These are phyloP conservation scores for Linum trigynum DNA, from an alignment of 345 rosid species.

Conservation along the genomic window DNA sequence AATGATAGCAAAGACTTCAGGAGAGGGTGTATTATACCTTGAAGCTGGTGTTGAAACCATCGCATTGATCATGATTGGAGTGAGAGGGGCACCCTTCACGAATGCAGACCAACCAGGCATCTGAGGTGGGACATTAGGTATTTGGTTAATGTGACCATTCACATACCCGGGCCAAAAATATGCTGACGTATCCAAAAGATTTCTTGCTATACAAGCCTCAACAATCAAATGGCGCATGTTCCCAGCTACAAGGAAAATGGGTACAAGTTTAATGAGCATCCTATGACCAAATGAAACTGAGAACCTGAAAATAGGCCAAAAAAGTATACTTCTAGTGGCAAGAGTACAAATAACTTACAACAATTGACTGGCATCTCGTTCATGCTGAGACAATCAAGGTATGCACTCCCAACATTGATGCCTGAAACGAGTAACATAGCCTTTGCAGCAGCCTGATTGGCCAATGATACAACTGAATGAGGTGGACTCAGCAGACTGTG, in stretches of 20 bases:
- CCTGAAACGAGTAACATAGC: neutral
- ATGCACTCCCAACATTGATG: neutral
- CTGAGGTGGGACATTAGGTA: neutral
- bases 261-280: neutral
- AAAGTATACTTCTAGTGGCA: slow-evolving; percentile 27
- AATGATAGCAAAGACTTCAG: neutral
- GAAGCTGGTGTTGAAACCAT: slow-evolving; percentile 6
- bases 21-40: neutral
- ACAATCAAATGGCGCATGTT: slow-evolving; percentile 62
- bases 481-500: slow-evolving; percentile 50
- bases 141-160: neutral
- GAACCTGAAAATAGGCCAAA: neutral
- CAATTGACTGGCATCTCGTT: neutral
- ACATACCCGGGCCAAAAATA: slow-evolving; percentile 59
- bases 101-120: slow-evolving; percentile 3
- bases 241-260: slow-evolving; percentile 35
- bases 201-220: slow-evolving; percentile 66
- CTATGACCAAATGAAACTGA: too few species aligned
- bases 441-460: slow-evolving; percentile 1
- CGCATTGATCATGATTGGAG: neutral
- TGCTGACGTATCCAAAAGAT: slow-evolving; percentile 46
- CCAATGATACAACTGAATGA: slow-evolving; percentile 18
- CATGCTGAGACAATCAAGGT: neutral
- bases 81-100: neutral
- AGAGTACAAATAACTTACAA: slow-evolving; percentile 9